Evolutionary conservation across 495 filamentous ascomycete genomes (phyloP), one percentile per base, ranked within the genome.

Genomic region (Podospora pseudoanserina): DNA sequence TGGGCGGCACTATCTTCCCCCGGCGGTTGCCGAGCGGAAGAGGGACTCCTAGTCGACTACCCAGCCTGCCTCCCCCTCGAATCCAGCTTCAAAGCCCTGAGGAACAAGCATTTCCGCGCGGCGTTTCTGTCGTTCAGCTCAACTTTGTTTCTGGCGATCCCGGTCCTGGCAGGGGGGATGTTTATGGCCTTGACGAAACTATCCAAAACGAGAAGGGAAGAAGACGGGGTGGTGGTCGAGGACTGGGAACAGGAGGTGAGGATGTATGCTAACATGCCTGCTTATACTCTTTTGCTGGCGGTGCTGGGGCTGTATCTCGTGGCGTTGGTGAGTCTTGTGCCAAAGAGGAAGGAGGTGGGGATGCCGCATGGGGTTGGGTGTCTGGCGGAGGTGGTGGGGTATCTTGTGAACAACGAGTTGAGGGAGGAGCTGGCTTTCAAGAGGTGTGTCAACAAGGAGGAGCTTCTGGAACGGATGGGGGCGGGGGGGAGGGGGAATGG

Each of bases 11-110:
- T 96, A 23, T 81, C 83, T 0, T 75, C 83, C n/a, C 61, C 70
- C 32, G 70, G 78, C 53, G 92, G 92, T 27, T 86, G 87, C 7
- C 77, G 82, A 9, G 91, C 92, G 2, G 86, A 90, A 54, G 76
- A 83, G 18, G 90, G 86, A 54, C 81, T 97, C 15, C 86, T 97
- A 1, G 81, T 92, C 60, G 85, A 93, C 70, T 97, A 97, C 74
- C 74, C 84, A 1, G 83, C 86, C 32, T 84, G 85, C 64, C 78
- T 88, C 5, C 92, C 92, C 0, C 63, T 92, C 71, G 79, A 88
- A 67, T 81, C 85, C 63, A 88, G 89, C 5, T 72, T 87, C 67
- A 81, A 81, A 63, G 92, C 92, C 4, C 59, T 87, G 23, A 71
- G 84, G 32, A 88, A 89, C 73, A 78, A 86, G 20, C 90, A 96